Percentiles rank a stretch among this genome's conserved stretches.
Evolutionary conservation across 768 basidiomycete genomes (phyloP).

Genomic region (Auricularia cornea): DNA sequence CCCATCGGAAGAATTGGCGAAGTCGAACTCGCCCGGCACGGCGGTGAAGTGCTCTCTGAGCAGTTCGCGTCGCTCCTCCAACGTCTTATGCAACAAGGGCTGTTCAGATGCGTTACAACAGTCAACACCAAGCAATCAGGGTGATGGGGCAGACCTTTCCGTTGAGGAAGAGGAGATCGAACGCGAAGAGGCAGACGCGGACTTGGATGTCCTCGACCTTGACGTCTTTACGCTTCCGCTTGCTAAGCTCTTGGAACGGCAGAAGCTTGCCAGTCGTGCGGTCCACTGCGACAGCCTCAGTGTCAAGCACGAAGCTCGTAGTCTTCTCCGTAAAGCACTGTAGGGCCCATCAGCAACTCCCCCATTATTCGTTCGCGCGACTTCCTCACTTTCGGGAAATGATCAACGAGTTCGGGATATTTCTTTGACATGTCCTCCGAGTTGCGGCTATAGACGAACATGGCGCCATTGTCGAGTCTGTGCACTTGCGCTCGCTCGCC

Average conservation of each 20-base stretch:
- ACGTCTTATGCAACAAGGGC: slow-evolving; percentile 73
- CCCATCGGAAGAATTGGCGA: slow-evolving; percentile 85
- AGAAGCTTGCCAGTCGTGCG: slow-evolving; percentile 73
- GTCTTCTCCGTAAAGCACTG: slow-evolving; percentile 82
- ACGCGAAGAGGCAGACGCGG: slow-evolving; percentile 91
- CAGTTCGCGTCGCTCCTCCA: slow-evolving; percentile 68
- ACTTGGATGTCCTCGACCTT: slow-evolving; percentile 97
- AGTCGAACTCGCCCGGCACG: slow-evolving; percentile 85
- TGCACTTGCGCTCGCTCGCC: slow-evolving; percentile 95
- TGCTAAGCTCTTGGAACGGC: slow-evolving; percentile 96
- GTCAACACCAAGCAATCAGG: too few species aligned
- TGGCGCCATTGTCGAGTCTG: slow-evolving; percentile 66
- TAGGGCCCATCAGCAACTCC: too few species aligned
- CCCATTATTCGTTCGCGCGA: too few species aligned
- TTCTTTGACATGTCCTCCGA: slow-evolving; percentile 99
- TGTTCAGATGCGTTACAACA: too few species aligned
- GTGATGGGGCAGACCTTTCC: slow-evolving; percentile 66
- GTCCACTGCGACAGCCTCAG: slow-evolving; percentile 96
- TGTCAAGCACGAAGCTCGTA: slow-evolving; percentile 88
- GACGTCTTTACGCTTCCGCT: slow-evolving; percentile 94
- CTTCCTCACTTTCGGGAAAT: slow-evolving; percentile 67
- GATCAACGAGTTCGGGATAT: slow-evolving; percentile 95
- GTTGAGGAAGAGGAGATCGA: slow-evolving; percentile 93
- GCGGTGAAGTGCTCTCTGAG: slow-evolving; percentile 71
- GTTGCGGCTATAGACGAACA: slow-evolving; percentile 93